Percentiles rank a stretch among this genome's conserved stretches.
Conservation (phyloP, 1,139 yeast species). For the Lodderomyces orthopsilosis region DNA sequence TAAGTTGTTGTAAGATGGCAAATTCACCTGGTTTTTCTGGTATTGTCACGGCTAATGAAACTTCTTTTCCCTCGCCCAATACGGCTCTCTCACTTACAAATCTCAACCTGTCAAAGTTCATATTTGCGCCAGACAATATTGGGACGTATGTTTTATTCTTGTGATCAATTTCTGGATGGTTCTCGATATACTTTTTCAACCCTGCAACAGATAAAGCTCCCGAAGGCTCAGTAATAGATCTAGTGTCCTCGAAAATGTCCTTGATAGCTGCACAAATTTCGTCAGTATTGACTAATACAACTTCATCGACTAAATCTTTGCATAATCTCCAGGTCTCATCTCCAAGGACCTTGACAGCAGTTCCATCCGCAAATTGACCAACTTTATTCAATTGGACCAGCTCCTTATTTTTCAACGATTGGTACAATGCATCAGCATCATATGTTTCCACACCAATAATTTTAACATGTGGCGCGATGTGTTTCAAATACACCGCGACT, state of each 20-base stretch:
- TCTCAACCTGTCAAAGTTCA: constrained; percentile 94
- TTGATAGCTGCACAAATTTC: constrained; percentile 97
- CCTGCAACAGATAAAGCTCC: constrained; percentile 98
- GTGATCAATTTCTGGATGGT: constrained; percentile 69
- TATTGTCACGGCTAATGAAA: constrained; percentile 81
- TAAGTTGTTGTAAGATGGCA: constrained; percentile 64
- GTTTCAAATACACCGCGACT: constrained; percentile 80
- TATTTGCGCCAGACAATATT: constrained; percentile 91
- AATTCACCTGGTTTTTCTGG: constrained; percentile 95
- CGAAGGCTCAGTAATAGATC: constrained; percentile 93
- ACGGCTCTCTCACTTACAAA: constrained; percentile 98
- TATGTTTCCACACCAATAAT: constrained; percentile 93
- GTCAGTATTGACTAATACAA: constrained; percentile 84
- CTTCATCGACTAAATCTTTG: constrained; percentile 78
- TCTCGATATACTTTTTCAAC: constrained; percentile 70
- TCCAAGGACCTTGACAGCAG: constrained; percentile 92
- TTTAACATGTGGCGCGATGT: constrained; percentile 96
- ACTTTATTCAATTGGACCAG: constrained; percentile 62
- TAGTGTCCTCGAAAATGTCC: constrained; percentile 92
- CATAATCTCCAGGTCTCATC: constrained; percentile 87
- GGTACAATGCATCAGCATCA: constrained; percentile 89
- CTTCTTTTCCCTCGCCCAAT: constrained; percentile 96
- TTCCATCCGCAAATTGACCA: constrained; percentile 99
- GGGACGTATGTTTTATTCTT: constrained; percentile 76
- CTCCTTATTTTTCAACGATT: constrained; percentile 58